Conservation (phyloP, 768 basidiomycete genomes). For the Podaxis mareebaensis region DNA sequence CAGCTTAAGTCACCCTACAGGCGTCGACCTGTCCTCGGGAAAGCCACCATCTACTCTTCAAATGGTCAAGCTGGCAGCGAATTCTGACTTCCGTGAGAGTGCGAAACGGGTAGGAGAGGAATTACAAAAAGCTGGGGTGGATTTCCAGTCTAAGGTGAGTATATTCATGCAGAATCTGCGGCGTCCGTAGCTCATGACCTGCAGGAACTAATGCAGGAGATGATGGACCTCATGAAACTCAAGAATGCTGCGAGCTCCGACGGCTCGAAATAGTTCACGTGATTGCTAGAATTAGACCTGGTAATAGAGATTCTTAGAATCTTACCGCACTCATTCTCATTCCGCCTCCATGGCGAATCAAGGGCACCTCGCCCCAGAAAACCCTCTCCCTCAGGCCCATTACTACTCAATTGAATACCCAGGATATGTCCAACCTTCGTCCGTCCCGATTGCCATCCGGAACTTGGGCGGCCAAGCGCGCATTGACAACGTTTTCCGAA, state of each 20-base stretch:
- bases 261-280: conserved; percentile 2
- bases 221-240: conserved; percentile 22
- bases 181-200: background rate
- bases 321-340: background rate
- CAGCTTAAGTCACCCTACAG: conserved; percentile 29
- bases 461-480: conserved; percentile 69
- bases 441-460: conserved; percentile 61
- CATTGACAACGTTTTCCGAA: conserved; percentile 77
- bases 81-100: conserved; percentile 51
- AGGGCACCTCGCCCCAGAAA: conserved; percentile 29
- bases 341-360: background rate
- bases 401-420: conserved; percentile 91
- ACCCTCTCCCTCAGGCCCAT: conserved; percentile 52
- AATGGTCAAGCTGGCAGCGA: conserved; percentile 55
- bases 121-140: conserved; percentile 60
- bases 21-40: conserved; percentile 46
- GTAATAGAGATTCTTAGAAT: background rate
- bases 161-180: background rate
- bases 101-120: conserved; percentile 47
- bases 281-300: background rate
- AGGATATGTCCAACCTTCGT: conserved; percentile 70
- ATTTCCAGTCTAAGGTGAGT: conserved; percentile 54
- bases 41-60: conserved; percentile 49
- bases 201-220: conserved; percentile 50
- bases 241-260: conserved; percentile 4